phyloP scores from a whole-genome alignment of 2,329 filamentous ascomycete genomes.

The Alternaria burnsii region DNA sequence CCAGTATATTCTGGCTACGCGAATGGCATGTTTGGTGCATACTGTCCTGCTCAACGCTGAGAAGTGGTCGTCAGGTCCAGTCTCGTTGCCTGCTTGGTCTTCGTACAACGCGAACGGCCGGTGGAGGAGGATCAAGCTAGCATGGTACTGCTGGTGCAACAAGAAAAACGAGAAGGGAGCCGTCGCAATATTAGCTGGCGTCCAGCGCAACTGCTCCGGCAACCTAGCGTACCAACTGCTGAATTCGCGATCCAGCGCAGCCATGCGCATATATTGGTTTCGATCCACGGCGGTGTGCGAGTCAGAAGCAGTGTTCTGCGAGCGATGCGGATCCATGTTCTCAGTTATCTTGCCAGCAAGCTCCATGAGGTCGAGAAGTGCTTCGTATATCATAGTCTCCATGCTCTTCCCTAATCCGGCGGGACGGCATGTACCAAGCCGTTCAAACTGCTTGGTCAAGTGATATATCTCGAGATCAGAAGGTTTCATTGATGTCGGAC shows the following conservation, averaged over 20 bases:
- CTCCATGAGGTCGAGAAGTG: slow-evolving; percentile 65
- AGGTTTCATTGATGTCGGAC: slow-evolving; percentile 63
- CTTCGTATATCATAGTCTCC: slow-evolving; percentile 58
- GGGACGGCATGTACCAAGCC: slow-evolving; percentile 51
- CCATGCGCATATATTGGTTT: slow-evolving; percentile 60
- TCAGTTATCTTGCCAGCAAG: slow-evolving; percentile 63
- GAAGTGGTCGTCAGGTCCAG: slow-evolving; percentile 54
- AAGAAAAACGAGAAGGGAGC: slow-evolving; percentile 59
- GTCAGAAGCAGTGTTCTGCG: slow-evolving; percentile 36
- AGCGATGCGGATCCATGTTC: slow-evolving; percentile 47
- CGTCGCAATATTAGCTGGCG: slow-evolving; percentile 45
- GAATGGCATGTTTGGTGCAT: slow-evolving; percentile 64
- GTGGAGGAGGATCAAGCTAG: slow-evolving; percentile 62
- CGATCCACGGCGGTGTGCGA: slow-evolving; percentile 50
- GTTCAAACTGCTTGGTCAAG: slow-evolving; percentile 57
- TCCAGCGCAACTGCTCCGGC: slow-evolving; percentile 56
- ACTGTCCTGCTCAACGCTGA: slow-evolving; percentile 60
- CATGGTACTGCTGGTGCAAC: slow-evolving; percentile 65
- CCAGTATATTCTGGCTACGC: slow-evolving; percentile 64
- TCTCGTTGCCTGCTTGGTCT: slow-evolving; percentile 47
- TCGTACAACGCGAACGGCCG: slow-evolving; percentile 63
- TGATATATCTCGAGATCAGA: slow-evolving; percentile 61
- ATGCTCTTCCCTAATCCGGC: slow-evolving; percentile 45
- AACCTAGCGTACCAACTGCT: slow-evolving; percentile 64
- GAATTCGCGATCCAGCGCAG: slow-evolving; percentile 62